Conservation (phyloP, 1,139 yeast genomes). For the Taphrina communis region DNA sequence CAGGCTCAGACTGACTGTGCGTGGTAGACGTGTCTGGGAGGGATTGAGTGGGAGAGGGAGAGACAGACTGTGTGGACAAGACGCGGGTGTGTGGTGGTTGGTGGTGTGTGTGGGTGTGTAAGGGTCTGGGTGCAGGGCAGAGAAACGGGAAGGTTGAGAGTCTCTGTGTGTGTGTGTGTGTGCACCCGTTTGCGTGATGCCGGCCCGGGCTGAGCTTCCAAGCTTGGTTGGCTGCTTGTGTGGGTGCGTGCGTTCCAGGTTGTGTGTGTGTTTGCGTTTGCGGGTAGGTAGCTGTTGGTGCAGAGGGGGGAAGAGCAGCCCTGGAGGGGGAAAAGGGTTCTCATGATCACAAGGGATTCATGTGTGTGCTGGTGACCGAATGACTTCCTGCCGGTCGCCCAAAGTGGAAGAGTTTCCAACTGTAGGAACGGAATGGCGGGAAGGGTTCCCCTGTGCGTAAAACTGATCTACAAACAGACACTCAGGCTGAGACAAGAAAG, state of each 20-base stretch:
- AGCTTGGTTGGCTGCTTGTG: not conserved
- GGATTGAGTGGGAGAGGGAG: not conserved
- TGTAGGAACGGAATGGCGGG: not conserved
- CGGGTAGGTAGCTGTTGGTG: not conserved
- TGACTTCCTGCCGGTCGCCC: not conserved
- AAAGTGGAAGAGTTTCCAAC: no score
- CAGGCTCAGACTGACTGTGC: no score
- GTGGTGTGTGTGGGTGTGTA: not conserved
- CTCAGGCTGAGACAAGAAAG: not conserved
- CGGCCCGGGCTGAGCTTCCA: not conserved
- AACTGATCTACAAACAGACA: not conserved
- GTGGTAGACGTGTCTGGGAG: not conserved
- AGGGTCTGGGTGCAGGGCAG: not conserved
- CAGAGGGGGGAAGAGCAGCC: not conserved
- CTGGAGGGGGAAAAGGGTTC: not conserved
- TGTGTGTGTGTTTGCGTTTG: not conserved
- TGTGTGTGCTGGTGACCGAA: slow-evolving; percentile 1
- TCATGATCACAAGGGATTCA: not conserved
- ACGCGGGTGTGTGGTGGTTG: not conserved
- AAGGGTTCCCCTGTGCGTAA: not conserved
- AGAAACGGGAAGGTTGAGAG: not conserved
- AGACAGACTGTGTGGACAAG: not conserved
- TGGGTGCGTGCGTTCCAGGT: not conserved
- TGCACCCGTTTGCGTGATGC: slow-evolving; percentile 12
- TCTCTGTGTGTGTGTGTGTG: not conserved